A percentile compares a stretch with the other conserved stretches of the same genome.
Conservation (phyloP, 805 yeast species). For the Blastobotrys peoriensis region DNA sequence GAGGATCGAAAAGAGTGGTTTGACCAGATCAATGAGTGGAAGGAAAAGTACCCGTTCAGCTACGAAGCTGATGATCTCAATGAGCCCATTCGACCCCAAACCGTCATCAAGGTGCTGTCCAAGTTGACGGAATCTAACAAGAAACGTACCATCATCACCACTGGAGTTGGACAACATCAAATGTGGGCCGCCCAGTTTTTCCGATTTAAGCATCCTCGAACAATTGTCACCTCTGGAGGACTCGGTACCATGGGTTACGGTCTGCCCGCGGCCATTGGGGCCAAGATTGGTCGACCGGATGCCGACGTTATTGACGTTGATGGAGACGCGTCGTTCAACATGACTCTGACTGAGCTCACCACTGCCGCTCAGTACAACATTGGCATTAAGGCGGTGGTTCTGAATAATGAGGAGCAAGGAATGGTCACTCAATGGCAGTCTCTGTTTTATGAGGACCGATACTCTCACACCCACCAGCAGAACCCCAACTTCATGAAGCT, state of each 20-base stretch:
- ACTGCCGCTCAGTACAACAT: slow-evolving; percentile 92
- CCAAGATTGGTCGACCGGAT: slow-evolving; percentile 93
- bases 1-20: slow-evolving; percentile 74
- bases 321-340: slow-evolving; percentile 98
- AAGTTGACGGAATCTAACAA: slow-evolving; percentile 56
- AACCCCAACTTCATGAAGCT: slow-evolving; percentile 92
- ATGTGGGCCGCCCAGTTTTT: slow-evolving; percentile 99
- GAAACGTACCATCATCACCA: slow-evolving; percentile 81
- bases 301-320: slow-evolving; percentile 94
- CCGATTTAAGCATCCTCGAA: slow-evolving; percentile 88
- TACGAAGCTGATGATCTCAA: slow-evolving; percentile 62
- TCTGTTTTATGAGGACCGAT: slow-evolving; percentile 91
- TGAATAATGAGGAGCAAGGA: slow-evolving; percentile 98
- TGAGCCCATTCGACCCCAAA: slow-evolving; percentile 78
- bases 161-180: slow-evolving; percentile 99
- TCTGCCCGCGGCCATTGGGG: slow-evolving; percentile 96
- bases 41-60: slow-evolving; percentile 74
- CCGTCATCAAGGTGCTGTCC: slow-evolving; percentile 73
- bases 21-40: slow-evolving; percentile 69
- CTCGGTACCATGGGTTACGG: slow-evolving; percentile 99
- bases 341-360: slow-evolving; percentile 90
- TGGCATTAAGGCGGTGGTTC: slow-evolving; percentile 81
- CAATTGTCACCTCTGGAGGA: slow-evolving; percentile 97
- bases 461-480: slow-evolving; percentile 94
- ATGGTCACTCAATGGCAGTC: slow-evolving; percentile 99